A percentile compares a stretch with the other conserved stretches of the same genome.
phyloP scores from a whole-genome alignment of 805 yeast species.

The Danielia oregonensis region DNA sequence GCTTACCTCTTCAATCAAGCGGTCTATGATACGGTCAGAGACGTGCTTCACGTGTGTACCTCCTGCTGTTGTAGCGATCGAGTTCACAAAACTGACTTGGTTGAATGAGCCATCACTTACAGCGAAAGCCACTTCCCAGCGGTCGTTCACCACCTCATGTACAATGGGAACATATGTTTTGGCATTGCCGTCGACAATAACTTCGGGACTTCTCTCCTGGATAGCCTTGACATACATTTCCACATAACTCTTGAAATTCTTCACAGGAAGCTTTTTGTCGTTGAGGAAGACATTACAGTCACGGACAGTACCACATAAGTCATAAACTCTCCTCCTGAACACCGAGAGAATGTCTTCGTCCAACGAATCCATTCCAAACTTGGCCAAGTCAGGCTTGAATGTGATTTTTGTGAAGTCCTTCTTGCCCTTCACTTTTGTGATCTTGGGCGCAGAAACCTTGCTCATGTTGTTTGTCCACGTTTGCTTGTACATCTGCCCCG shows the following conservation, averaged over 20 bases:
- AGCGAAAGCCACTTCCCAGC: constrained; percentile 97
- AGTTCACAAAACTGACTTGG: constrained; percentile 95
- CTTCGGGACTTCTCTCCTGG: constrained; percentile 43
- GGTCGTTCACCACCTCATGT: constrained; percentile 73
- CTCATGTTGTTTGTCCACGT: constrained; percentile 88
- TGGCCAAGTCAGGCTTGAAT: constrained; percentile 80
- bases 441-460: constrained; percentile 68
- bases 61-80: constrained; percentile 95
- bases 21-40: constrained; percentile 78
- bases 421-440: constrained; percentile 53
- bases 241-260: constrained; percentile 80
- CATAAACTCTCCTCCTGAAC: constrained; percentile 89
- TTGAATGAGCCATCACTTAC: constrained; percentile 86
- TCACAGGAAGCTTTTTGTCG: constrained; percentile 64
- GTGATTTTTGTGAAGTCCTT: constrained; percentile 83
- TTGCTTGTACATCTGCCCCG: constrained; percentile 67
- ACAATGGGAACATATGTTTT: constrained; percentile 49
- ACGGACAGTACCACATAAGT: constrained; percentile 88
- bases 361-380: constrained; percentile 79
- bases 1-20: constrained; percentile 61
- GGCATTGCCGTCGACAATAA: constrained; percentile 24
- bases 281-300: constrained; percentile 78
- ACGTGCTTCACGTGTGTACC: constrained; percentile 92
- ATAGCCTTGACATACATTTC: constrained; percentile 85
- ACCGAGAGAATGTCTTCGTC: constrained; percentile 84